phyloP scores from a whole-genome alignment of 1,284 basidiomycete species.

The Austroboletus niveus region DNA sequence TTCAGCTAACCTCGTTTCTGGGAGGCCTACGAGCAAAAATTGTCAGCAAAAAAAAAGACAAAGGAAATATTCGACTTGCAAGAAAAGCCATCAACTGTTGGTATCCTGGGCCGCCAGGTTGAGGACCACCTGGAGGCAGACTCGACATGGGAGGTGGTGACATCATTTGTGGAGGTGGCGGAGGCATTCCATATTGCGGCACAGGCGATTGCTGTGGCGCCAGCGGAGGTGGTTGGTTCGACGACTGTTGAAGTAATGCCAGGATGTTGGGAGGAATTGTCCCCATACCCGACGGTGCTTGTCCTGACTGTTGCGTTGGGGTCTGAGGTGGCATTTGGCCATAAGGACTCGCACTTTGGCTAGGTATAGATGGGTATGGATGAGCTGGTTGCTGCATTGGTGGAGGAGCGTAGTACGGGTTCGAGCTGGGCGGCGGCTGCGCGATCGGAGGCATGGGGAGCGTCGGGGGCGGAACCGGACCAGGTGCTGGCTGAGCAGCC shows the following conservation, averaged over 20 bases:
- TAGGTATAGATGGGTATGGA: slow-evolving; percentile 36
- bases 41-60: neutral
- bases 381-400: slow-evolving; percentile 32
- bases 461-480: slow-evolving; percentile 32
- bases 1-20: slow-evolving; percentile 25
- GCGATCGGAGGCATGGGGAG: slow-evolving; percentile 36
- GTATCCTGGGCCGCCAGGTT: slow-evolving; percentile 43
- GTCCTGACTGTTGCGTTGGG: slow-evolving; percentile 37
- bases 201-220: slow-evolving; percentile 36
- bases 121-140: slow-evolving; percentile 34
- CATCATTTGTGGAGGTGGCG: slow-evolving; percentile 35
- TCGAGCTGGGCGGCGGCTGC: slow-evolving; percentile 33
- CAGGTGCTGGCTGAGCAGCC: slow-evolving; percentile 35
- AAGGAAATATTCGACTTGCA: slow-evolving; percentile 33
- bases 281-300: slow-evolving; percentile 36
- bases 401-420: slow-evolving; percentile 45
- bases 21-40: slow-evolving; percentile 14
- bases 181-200: slow-evolving; percentile 41
- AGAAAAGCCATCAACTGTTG: slow-evolving; percentile 57
- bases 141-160: slow-evolving; percentile 41
- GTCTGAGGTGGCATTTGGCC: slow-evolving; percentile 37
- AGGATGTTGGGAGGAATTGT: slow-evolving; percentile 62
- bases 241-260: slow-evolving; percentile 53
- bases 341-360: slow-evolving; percentile 34
- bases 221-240: slow-evolving; percentile 35